phyloP scores from a whole-genome alignment of 2,329 filamentous ascomycete genomes.

The Penicillium sp. region DNA sequence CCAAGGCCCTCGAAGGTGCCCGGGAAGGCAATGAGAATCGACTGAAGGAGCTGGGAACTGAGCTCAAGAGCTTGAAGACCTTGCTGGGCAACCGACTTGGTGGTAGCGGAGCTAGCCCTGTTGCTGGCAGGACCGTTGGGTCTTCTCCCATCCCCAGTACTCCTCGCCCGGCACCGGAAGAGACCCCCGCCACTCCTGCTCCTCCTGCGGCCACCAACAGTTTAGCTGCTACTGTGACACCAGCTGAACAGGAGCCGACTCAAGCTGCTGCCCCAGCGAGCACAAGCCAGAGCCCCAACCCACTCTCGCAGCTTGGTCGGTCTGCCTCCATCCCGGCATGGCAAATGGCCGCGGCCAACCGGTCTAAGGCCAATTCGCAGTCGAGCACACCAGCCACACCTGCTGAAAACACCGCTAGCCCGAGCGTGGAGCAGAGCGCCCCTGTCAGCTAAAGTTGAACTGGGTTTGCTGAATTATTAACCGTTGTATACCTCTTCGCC shows the following conservation, averaged over 20 bases:
- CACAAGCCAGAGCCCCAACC: conserved; percentile 34
- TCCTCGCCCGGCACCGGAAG: conserved; percentile 18
- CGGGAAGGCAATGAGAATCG: conserved; percentile 73
- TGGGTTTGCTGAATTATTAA: conserved; percentile 5
- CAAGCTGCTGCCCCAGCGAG: conserved; percentile 17
- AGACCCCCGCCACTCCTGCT: conserved; percentile 17
- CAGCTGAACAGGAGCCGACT: conserved; percentile 24
- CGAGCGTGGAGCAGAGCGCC: conserved; percentile 24
- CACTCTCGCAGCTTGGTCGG: conserved; percentile 44
- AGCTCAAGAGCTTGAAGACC: conserved; percentile 86
- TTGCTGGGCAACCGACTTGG: conserved; percentile 60
- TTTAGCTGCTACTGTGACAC: conserved; percentile 23
- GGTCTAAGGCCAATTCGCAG: conserved; percentile 30
- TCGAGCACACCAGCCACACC: conserved; percentile 19
- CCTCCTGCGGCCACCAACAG: conserved; percentile 19
- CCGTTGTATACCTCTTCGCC: conserved; percentile 19
- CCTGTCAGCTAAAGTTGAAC: conserved; percentile 22
- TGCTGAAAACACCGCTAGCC: conserved; percentile 16
- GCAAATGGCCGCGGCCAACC: conserved; percentile 64
- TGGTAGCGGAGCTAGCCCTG: conserved; percentile 27
- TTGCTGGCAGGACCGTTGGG: conserved; percentile 26
- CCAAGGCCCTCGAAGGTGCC: conserved; percentile 78
- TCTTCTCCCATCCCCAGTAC: conserved; percentile 18
- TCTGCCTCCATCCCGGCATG: conserved; percentile 66
- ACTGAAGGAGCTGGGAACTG: conserved; percentile 72